These are phyloP conservation scores for Kodamaea sagamina DNA, from an alignment of 805 yeast genomes.

Conservation along the genomic window DNA sequence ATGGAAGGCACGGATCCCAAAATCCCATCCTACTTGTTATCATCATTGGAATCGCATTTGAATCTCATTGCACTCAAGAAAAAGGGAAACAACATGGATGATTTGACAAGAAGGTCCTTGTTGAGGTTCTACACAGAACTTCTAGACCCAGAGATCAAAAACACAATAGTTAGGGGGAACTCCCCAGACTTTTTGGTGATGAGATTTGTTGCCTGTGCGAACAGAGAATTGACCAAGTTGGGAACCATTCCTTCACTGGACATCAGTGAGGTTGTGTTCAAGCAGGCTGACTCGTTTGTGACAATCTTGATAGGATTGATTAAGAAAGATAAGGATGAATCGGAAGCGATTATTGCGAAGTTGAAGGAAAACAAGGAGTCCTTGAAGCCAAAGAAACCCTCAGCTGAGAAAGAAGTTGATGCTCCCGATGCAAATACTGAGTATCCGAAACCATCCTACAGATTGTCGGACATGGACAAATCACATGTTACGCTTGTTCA, in stretches of 20 bases:
- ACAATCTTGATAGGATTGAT: conserved; percentile 39
- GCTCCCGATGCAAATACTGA: background rate
- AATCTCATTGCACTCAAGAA: conserved; percentile 49
- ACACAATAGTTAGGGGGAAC: conserved; percentile 31
- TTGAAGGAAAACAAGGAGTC: conserved; percentile 45
- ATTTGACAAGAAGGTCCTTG: conserved; percentile 56
- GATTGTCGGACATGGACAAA: conserved; percentile 55
- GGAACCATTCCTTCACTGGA: conserved; percentile 33
- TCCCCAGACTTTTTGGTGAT: conserved; percentile 51
- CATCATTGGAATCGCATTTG: conserved; percentile 43
- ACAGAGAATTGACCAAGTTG: conserved; percentile 50
- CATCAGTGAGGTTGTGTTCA: conserved; percentile 34
- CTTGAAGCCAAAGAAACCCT: conserved; percentile 27
- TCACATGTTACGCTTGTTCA: conserved; percentile 44
- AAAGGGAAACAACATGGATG: conserved; percentile 38
- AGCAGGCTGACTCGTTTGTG: conserved; percentile 39
- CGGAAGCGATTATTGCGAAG: conserved; percentile 43
- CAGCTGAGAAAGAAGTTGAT: conserved; percentile 3
- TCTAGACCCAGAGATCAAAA: conserved; percentile 47
- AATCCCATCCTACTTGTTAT: conserved; percentile 40
- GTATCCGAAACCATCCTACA: conserved; percentile 51
- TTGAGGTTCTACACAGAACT: conserved; percentile 64
- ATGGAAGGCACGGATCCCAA: conserved; percentile 25
- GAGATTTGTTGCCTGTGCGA: conserved; percentile 54
- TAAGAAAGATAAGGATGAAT: conserved; percentile 36